Evolutionary conservation across 106 monocot species (phyloP).

Genomic region (Dendrobium catenatum): DNA sequence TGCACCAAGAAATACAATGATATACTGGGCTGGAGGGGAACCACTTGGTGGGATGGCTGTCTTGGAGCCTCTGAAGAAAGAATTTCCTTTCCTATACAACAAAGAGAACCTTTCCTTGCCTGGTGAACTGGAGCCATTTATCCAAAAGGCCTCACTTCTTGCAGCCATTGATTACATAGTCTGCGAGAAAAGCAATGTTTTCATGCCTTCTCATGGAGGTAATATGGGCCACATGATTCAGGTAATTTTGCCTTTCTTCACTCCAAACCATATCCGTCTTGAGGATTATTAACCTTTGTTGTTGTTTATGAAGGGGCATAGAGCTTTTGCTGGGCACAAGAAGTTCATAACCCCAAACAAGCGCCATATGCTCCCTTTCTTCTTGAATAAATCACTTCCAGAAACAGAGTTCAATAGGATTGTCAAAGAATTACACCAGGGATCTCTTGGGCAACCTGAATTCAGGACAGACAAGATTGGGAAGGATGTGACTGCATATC

Average conservation of each 20-base stretch:
- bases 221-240: slow-evolving; percentile 77
- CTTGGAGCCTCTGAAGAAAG: slow-evolving; percentile 40
- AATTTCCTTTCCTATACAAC: slow-evolving; percentile 66
- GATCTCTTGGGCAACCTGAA: slow-evolving; percentile 71
- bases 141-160: slow-evolving; percentile 54
- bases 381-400: slow-evolving; percentile 36
- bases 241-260: background rate
- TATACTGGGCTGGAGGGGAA: slow-evolving; percentile 93
- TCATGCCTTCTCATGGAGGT: slow-evolving; percentile 94
- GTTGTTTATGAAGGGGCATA: slow-evolving; percentile 23
- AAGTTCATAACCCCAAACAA: slow-evolving; percentile 90
- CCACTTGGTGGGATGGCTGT: slow-evolving; percentile 66
- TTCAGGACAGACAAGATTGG: slow-evolving; percentile 25
- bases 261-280: no score
- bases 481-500: slow-evolving; percentile 78
- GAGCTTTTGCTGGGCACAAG: slow-evolving; percentile 72
- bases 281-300: background rate
- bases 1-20: slow-evolving; percentile 48
- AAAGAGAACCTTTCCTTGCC: slow-evolving; percentile 61
- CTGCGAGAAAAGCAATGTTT: slow-evolving; percentile 70
- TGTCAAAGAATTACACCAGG: slow-evolving; percentile 56
- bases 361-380: slow-evolving; percentile 74
- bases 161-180: slow-evolving; percentile 92
- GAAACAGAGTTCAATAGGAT: slow-evolving; percentile 62
- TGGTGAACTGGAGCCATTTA: slow-evolving; percentile 55